These are phyloP conservation scores for Clonostachys byssicola DNA, from an alignment of 2,329 filamentous ascomycete species.

Conservation along the genomic window DNA sequence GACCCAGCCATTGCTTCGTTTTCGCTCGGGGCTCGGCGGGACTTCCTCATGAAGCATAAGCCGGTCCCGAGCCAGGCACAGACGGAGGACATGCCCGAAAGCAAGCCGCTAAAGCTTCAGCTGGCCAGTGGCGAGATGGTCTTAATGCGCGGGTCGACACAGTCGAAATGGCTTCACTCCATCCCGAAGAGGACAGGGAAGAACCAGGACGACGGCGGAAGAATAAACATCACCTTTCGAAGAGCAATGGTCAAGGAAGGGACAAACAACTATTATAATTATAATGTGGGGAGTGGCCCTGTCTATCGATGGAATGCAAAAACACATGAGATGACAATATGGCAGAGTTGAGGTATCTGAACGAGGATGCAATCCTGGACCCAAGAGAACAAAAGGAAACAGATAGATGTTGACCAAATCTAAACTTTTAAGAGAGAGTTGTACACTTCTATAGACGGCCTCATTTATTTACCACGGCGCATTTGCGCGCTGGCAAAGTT, in stretches of 20 bases:
- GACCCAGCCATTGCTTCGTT: constrained; percentile 72
- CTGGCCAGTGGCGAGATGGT: constrained; percentile 73
- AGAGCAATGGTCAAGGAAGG: constrained; percentile 66
- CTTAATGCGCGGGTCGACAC: constrained; percentile 72
- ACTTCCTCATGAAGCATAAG: constrained; percentile 80
- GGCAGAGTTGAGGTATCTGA: constrained; percentile 19
- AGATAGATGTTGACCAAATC: background rate
- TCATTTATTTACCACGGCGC: constrained; percentile 63
- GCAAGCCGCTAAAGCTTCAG: constrained; percentile 41
- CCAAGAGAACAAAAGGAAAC: constrained; percentile 1
- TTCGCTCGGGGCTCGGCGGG: constrained; percentile 65
- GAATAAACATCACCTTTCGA: constrained; percentile 77
- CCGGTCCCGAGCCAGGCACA: constrained; percentile 32
- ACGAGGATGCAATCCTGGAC: constrained; percentile 5
- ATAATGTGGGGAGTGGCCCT: constrained; percentile 70
- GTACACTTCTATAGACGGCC: no score
- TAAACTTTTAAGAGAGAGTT: no score
- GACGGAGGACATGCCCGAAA: background rate
- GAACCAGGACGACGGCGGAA: constrained; percentile 56
- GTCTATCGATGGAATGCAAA: constrained; percentile 64
- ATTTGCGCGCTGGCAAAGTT: constrained; percentile 87
- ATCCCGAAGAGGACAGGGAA: constrained; percentile 70
- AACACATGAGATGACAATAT: constrained; percentile 42
- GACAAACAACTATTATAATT: constrained; percentile 80
- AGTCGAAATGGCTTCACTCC: constrained; percentile 72